Evolutionary conservation across 2,329 filamentous ascomycete species (phyloP).

Genomic region (Nannizziopsis arthrosporioides): DNA sequence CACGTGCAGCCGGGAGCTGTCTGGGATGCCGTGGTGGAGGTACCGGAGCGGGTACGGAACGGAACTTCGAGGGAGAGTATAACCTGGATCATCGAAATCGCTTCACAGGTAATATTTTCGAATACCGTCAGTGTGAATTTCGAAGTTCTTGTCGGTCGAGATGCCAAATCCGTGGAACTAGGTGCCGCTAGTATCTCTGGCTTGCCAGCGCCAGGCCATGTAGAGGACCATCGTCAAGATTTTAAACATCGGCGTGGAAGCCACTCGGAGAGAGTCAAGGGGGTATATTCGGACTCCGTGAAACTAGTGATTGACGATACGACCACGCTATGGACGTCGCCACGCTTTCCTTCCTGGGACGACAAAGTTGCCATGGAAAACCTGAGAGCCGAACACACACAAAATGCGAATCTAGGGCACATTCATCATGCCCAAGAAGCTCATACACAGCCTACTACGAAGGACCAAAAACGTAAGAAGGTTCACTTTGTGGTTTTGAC

Average conservation of each 20-base stretch:
- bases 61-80: slow-evolving; percentile 48
- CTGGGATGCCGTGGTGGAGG: slow-evolving; percentile 67
- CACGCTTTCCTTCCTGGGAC: slow-evolving; percentile 57
- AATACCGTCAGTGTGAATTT: slow-evolving; percentile 76
- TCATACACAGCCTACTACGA: slow-evolving; percentile 3
- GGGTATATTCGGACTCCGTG: slow-evolving; percentile 75
- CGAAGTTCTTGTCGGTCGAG: slow-evolving; percentile 73
- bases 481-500: slow-evolving; percentile 87
- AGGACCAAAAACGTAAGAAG: slow-evolving; percentile 50
- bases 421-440: background rate
- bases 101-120: slow-evolving; percentile 91
- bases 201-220: slow-evolving; percentile 51
- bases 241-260: slow-evolving; percentile 29
- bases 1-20: slow-evolving; percentile 87
- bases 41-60: slow-evolving; percentile 59
- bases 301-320: slow-evolving; percentile 76
- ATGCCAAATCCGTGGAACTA: slow-evolving; percentile 68
- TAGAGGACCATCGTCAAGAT: slow-evolving; percentile 65
- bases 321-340: slow-evolving; percentile 82
- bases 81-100: slow-evolving; percentile 82
- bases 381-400: slow-evolving; percentile 21
- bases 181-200: slow-evolving; percentile 47
- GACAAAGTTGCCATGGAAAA: slow-evolving; percentile 30
- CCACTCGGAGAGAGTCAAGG: slow-evolving; percentile 44
- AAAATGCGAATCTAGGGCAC: slow-evolving; percentile 9